Evolutionary conservation across 495 filamentous ascomycete species (phyloP), one percentile per base, ranked within the genome.

Genomic region (Platismatia glauca): DNA sequence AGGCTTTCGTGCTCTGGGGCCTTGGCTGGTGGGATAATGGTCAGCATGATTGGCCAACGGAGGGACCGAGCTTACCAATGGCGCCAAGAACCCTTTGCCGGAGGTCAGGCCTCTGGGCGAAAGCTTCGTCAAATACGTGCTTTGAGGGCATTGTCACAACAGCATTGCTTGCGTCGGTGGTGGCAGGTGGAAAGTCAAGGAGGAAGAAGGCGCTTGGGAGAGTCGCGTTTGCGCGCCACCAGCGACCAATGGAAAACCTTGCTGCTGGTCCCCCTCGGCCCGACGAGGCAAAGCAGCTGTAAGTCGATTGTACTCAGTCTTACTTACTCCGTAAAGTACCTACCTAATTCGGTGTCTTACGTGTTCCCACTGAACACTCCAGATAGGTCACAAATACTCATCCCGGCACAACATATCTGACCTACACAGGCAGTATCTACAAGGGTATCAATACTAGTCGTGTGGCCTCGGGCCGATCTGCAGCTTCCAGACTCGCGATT

Each of bases 1-100:
- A 81, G 70, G 62, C 34, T 33, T 5, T 52, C 52, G 16, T 62
- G 59, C 22, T 59, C 55, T 27, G 59, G 55, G n/a, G 22, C 1
- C 44, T 62, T 53, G 52, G 60, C 63, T 67, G 34, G 55, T 29
- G 18, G 15, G 5, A 50, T 1, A 22, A 34, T 8, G 9, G 43
- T 67, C 58, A 67, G 65, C 50, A 43, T 35, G n/a, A 31, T 39
- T 38, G 20, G 63, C 43, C n/a, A 41, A 56, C 11, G 12, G 24
- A 22, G n/a, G 38, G 33, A 27, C 7, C 41, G 34, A 35, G 16
- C 34, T 34, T 61, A 67, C 65, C 39, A 31, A 44, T 46, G 46
- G 58, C 52, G 16, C 55, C 50, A 15, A 52, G 15, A 13, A 67
- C 43, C 24, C 46, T 35, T 16, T 64, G 58, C 7, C 33, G 63